phyloP scores from a whole-genome alignment of 345 rosid genomes.

The Heritiera fomes region DNA sequence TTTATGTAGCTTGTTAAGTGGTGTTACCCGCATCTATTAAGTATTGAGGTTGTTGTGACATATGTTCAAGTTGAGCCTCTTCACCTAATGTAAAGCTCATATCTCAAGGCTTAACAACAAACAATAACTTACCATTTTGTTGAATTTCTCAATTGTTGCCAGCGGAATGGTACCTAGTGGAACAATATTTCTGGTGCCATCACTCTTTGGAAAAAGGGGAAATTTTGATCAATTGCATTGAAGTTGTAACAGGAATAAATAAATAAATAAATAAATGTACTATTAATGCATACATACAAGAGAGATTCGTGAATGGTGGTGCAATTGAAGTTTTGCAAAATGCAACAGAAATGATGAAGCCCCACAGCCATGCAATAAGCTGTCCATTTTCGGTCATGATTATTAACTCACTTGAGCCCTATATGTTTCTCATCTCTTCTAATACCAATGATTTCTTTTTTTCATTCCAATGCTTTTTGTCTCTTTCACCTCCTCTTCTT shows the following conservation, averaged over 20 bases:
- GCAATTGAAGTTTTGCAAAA: constrained; percentile 12
- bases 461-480: background rate
- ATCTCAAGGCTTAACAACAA: background rate
- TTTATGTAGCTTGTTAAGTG: background rate
- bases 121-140: constrained; percentile 64
- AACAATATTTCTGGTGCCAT: constrained; percentile 70
- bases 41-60: background rate
- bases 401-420: background rate
- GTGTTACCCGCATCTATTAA: background rate
- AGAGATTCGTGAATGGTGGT: background rate
- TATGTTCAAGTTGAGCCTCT: background rate
- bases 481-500: background rate
- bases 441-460: background rate
- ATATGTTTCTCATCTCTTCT: constrained; percentile 3
- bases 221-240: constrained; percentile 18
- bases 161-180: constrained; percentile 85
- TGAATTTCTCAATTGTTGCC: constrained; percentile 86
- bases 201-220: constrained; percentile 54
- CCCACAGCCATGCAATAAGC: background rate
- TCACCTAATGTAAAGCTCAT: background rate
- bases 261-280: background rate
- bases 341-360: background rate
- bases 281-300: background rate
- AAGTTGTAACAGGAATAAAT: background rate
- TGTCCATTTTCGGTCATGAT: background rate